These are phyloP conservation scores for Cladochytrium replicatum DNA, from an alignment of 192 early-diverging fungal genomes.

Conservation along the genomic window DNA sequence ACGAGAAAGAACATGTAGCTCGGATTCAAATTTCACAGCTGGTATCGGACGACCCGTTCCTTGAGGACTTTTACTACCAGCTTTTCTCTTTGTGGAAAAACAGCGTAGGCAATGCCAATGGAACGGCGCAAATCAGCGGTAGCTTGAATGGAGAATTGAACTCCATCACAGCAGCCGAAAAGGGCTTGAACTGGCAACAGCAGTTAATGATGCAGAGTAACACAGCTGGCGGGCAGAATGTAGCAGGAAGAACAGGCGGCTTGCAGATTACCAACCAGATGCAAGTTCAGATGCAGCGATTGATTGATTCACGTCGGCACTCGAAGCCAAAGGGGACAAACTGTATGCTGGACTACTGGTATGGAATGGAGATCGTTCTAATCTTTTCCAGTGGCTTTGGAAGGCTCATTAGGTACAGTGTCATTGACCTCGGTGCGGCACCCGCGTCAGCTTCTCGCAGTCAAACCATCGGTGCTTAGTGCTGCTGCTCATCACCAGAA, in stretches of 20 bases:
- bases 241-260: too few relatives aligned
- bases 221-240: too few relatives aligned
- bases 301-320: constrained; percentile 85
- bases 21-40: constrained; percentile 92
- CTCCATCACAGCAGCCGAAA: not conserved
- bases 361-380: too few relatives aligned
- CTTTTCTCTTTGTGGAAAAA: constrained; percentile 49
- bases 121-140: not conserved
- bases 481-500: constrained; percentile 21
- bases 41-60: constrained; percentile 81
- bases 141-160: not conserved
- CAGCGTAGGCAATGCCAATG: not conserved
- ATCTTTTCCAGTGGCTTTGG: constrained; percentile 58
- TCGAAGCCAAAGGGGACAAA: constrained; percentile 76
- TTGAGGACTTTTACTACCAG: constrained; percentile 95
- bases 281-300: constrained; percentile 93
- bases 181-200: constrained; percentile 41
- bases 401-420: constrained; percentile 93
- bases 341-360: constrained; percentile 37
- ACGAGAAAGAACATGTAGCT: constrained; percentile 90
- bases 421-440: constrained; percentile 78
- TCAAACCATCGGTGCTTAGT: constrained; percentile 50
- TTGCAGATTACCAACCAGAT: constrained; percentile 47
- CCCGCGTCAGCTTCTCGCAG: constrained; percentile 81
- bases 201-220: constrained; percentile 24